Percentiles rank a stretch among this genome's conserved stretches.
Evolutionary conservation across 1,139 yeast species (phyloP).

Genomic region (Scheffersomyces illinoinensis): DNA sequence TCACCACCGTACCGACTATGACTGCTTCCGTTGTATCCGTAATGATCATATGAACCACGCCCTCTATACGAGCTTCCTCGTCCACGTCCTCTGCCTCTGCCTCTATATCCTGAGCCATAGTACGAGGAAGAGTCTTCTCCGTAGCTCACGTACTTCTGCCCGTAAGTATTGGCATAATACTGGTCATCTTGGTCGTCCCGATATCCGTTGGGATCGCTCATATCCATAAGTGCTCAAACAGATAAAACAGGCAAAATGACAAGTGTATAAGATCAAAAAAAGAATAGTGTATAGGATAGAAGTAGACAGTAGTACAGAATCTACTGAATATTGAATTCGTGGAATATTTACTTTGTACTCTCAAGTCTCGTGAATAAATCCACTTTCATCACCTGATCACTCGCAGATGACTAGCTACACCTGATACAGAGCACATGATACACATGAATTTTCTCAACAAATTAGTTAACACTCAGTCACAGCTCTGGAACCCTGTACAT

Average conservation of each 20-base stretch:
- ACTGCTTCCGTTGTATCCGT: conserved; percentile 4
- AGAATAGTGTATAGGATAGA: neutral
- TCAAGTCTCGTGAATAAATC: neutral
- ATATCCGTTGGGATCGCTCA: conserved; percentile 5
- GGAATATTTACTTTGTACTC: too few relatives aligned
- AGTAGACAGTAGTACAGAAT: neutral
- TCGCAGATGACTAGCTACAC: neutral
- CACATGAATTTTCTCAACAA: neutral
- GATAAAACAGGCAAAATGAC: neutral
- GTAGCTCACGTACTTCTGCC: neutral
- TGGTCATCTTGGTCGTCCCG: conserved; percentile 8
- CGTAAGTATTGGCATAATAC: conserved; percentile 7
- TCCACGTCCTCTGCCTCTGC: conserved; percentile 7
- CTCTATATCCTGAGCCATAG: conserved; percentile 7
- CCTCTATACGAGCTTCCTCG: conserved; percentile 5
- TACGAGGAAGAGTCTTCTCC: neutral
- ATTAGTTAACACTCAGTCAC: too few relatives aligned
- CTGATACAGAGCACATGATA: neutral
- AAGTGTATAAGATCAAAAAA: neutral
- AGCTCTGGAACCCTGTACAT: neutral
- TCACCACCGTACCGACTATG: neutral
- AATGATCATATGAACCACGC: conserved; percentile 4
- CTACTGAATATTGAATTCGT: neutral
- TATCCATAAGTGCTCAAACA: neutral
- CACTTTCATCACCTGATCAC: too few relatives aligned